Base-by-base conservation (phyloP, 257 asterid species). In the Gynochthodes officinalis region DNA sequence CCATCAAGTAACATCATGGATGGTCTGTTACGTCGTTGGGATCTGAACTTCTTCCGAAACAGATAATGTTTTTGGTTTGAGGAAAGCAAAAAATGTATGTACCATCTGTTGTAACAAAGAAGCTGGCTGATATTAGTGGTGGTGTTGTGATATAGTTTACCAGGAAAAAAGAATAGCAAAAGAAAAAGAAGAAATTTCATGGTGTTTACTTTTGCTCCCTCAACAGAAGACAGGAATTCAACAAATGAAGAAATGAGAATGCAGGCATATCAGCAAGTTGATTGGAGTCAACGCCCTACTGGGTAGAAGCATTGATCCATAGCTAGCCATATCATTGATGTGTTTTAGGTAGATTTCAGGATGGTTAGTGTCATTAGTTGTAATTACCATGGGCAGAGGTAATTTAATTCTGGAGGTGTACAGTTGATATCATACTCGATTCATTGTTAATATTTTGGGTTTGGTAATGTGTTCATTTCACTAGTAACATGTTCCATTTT, bases 21-120 rank as follows among this genome's bases (percentile, higher is more conserved):
- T 52, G 96, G 98, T 72, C 74, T 90, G 63, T 70, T 86, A 54
- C 96, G 97, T 27, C 92, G 98, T 37, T 90, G 97, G 97, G 98
- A 93, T 82, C 80, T 86, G 73, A 89, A 81, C 77, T 91, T 86
- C 84, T 90, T 93, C 83, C 69, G 88, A 67, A 84, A 79, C 84
- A 86, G 82, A 84, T 90, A 79, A 90, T 72, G 73, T 25, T 71
- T 35, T 69, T 33, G 32, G 28, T 28, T 54, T 42, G 71, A 50
- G 40, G 0, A 27, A 68, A 10, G 67, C 57, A 19, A 13, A 54
- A n/a, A 46, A 60, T 48, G 66, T 30, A 46, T 48, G 10, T 42
- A 44, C 25, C 59, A 13, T 64, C 57, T 59, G 71, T 63, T 69
- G 77, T 73, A 67, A 32, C 66, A 42, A 49, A 42, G 72, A 35